A percentile compares a stretch with the other conserved stretches of the same genome.
phyloP scores from a whole-genome alignment of 305 asterid genomes.

The Rubia peregrina region DNA sequence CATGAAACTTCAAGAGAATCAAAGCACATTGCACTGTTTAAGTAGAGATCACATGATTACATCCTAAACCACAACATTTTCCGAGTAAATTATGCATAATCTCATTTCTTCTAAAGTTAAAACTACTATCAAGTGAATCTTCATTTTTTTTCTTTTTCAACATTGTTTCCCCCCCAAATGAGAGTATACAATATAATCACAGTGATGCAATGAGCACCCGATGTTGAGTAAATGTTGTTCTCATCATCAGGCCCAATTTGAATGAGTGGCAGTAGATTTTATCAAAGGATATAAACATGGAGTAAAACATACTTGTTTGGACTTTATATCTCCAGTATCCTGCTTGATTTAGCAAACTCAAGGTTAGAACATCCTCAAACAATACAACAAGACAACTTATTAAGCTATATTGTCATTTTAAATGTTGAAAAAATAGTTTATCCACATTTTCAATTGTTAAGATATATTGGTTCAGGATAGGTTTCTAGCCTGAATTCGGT shows the following conservation, averaged over 20 bases:
- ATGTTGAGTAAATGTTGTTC: neutral
- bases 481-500: too few relatives aligned
- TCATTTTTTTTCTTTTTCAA: neutral
- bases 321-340: neutral
- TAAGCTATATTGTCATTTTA: neutral
- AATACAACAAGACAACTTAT: neutral
- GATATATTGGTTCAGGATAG: too few relatives aligned
- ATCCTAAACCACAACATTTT: too few relatives aligned
- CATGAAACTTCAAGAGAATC: too few relatives aligned
- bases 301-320: slow-evolving; percentile 2
- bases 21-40: too few relatives aligned
- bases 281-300: neutral
- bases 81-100: too few relatives aligned
- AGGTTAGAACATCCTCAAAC: neutral
- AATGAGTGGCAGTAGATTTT: neutral
- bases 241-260: neutral
- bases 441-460: too few relatives aligned
- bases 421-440: too few relatives aligned
- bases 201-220: neutral
- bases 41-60: too few relatives aligned
- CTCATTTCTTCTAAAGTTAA: too few relatives aligned
- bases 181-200: neutral
- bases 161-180: neutral
- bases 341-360: neutral
- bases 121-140: neutral